Conservation (phyloP, 108 stramenopile species). For the Pseudonitzschia multiseries region DNA sequence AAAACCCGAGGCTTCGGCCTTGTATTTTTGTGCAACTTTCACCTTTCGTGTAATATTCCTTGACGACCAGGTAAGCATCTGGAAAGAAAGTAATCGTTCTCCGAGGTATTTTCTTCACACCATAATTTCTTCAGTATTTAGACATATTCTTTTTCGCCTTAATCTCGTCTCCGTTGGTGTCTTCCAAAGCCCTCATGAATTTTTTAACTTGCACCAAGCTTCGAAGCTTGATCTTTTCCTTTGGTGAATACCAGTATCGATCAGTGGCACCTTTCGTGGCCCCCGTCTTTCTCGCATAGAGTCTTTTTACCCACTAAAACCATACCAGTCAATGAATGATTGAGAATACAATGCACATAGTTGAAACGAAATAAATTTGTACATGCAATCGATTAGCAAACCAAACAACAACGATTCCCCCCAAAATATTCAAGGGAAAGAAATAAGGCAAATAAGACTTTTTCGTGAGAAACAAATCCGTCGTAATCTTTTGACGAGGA, state of each 20-base stretch:
- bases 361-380: too few species aligned
- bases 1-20: too few species aligned
- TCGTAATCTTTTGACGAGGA: not conserved
- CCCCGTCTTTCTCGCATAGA: conserved; percentile 41
- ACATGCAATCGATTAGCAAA: not conserved
- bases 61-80: too few species aligned
- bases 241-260: conserved; percentile 55
- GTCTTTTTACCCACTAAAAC: conserved; percentile 39
- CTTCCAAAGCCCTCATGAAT: conserved; percentile 25
- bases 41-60: too few species aligned
- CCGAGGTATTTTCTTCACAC: not conserved
- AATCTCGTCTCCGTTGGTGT: conserved; percentile 29
- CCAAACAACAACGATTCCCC: not conserved
- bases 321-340: too few species aligned
- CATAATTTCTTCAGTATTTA: not conserved
- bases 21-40: too few species aligned
- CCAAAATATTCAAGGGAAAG: not conserved
- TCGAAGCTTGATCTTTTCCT: conserved; percentile 33
- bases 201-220: conserved; percentile 35
- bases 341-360: too few species aligned
- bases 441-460: not conserved
- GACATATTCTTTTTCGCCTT: conserved; percentile 8
- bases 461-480: not conserved
- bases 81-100: too few species aligned
- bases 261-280: conserved; percentile 44